These are phyloP conservation scores for Talinum fruticosum DNA, from an alignment of 148 eudicot genomes.

Conservation along the genomic window DNA sequence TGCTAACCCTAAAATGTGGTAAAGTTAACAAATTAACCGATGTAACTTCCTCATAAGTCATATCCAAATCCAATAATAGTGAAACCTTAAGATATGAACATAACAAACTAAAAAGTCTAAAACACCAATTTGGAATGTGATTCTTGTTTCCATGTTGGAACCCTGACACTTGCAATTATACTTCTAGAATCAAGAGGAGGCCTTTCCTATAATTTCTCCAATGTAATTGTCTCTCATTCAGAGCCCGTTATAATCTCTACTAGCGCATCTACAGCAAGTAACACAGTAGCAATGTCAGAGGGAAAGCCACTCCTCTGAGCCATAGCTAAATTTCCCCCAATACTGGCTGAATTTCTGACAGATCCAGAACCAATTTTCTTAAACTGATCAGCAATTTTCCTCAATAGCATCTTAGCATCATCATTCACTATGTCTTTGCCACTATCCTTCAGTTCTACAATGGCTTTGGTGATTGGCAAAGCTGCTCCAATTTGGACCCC, in stretches of 20 bases:
- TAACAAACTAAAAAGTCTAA: too few species aligned
- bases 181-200: slow-evolving; percentile 58
- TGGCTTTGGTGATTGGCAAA: slow-evolving; percentile 68
- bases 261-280: slow-evolving; percentile 59
- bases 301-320: slow-evolving; percentile 80
- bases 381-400: slow-evolving; percentile 63
- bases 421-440: background rate
- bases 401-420: slow-evolving; percentile 29
- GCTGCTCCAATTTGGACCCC: slow-evolving; percentile 76
- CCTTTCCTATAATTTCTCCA: slow-evolving; percentile 61
- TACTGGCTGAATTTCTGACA: slow-evolving; percentile 76
- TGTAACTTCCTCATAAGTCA: too few species aligned
- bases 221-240: slow-evolving; percentile 38
- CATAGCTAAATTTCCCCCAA: slow-evolving; percentile 95
- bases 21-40: too few species aligned
- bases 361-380: slow-evolving; percentile 74
- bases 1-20: too few species aligned
- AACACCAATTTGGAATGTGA: slow-evolving; percentile 43
- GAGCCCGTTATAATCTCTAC: slow-evolving; percentile 43
- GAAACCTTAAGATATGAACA: too few species aligned
- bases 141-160: slow-evolving; percentile 45
- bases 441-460: slow-evolving; percentile 48
- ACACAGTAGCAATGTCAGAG: slow-evolving; percentile 79
- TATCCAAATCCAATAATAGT: too few species aligned
- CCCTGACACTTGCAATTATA: slow-evolving; percentile 55